These are phyloP conservation scores for Aspergillus caelatus DNA, from an alignment of 2,329 filamentous ascomycete genomes.

Conservation along the genomic window DNA sequence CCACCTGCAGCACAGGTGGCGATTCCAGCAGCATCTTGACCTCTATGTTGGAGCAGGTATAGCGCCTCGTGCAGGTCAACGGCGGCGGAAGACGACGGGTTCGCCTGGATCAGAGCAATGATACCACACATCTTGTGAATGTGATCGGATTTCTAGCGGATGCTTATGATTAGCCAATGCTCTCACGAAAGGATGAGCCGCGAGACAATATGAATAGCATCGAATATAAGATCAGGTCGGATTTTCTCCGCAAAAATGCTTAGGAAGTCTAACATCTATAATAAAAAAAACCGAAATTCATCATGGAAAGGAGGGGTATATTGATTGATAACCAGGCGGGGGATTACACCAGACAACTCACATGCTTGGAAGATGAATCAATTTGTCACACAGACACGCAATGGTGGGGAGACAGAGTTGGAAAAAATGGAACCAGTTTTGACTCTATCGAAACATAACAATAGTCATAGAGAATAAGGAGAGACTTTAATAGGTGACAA, in stretches of 20 bases:
- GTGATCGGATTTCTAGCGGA: conserved; percentile 27
- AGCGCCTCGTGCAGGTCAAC: conserved; percentile 71
- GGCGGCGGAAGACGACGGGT: conserved; percentile 55
- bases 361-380: conserved; percentile 16
- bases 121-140: conserved; percentile 62
- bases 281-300: conserved; percentile 45
- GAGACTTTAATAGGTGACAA: conserved; percentile 10
- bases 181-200: conserved; percentile 12
- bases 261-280: conserved; percentile 56
- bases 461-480: conserved; percentile 10
- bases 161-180: conserved; percentile 20
- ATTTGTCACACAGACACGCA: conserved; percentile 19
- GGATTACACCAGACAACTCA: conserved; percentile 18
- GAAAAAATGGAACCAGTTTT: conserved; percentile 13
- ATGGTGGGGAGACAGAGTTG: conserved; percentile 19
- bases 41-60: conserved; percentile 72
- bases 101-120: conserved; percentile 62
- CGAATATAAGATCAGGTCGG: conserved; percentile 31
- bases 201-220: conserved; percentile 15
- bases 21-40: conserved; percentile 88
- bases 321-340: conserved; percentile 21
- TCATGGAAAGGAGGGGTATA: conserved; percentile 32
- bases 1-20: conserved; percentile 74
- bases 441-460: conserved; percentile 25
- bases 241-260: conserved; percentile 45